Evolutionary conservation across 768 basidiomycete species (phyloP).

Genomic region (Lactifluus piperatus): DNA sequence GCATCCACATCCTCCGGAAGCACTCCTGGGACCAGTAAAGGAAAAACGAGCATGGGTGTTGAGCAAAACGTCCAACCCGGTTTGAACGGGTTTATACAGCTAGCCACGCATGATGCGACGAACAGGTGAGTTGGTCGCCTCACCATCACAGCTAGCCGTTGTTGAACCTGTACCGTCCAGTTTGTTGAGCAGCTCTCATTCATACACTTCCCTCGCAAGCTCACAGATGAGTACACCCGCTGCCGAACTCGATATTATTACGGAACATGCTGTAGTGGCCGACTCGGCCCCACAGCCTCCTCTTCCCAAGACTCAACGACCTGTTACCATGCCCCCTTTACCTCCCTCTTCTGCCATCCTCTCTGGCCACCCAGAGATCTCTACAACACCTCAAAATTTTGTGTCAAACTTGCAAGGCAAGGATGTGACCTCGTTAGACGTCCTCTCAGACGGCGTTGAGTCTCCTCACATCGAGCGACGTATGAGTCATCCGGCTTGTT

Average conservation of each 20-base stretch:
- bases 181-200: not conserved
- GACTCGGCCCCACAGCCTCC: not conserved
- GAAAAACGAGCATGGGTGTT: constrained; percentile 10
- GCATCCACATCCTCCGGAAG: constrained; percentile 8
- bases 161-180: not conserved
- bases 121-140: not conserved
- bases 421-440: not conserved
- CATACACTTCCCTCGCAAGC: not conserved
- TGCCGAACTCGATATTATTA: not conserved
- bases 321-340: not conserved
- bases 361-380: not conserved
- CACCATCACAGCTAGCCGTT: not conserved
- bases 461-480: not conserved
- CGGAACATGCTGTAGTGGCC: not conserved
- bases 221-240: not conserved
- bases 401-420: not conserved
- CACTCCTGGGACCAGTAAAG: constrained; percentile 9
- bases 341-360: not conserved
- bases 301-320: not conserved
- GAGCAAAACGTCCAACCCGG: not conserved
- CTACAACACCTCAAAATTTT: not conserved
- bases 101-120: not conserved
- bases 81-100: not conserved
- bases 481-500: constrained; percentile 3
- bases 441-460: not conserved